These are phyloP conservation scores for Chimonanthus salicifolius DNA, from an alignment of 164 flowering plant genomes.

Conservation along the genomic window DNA sequence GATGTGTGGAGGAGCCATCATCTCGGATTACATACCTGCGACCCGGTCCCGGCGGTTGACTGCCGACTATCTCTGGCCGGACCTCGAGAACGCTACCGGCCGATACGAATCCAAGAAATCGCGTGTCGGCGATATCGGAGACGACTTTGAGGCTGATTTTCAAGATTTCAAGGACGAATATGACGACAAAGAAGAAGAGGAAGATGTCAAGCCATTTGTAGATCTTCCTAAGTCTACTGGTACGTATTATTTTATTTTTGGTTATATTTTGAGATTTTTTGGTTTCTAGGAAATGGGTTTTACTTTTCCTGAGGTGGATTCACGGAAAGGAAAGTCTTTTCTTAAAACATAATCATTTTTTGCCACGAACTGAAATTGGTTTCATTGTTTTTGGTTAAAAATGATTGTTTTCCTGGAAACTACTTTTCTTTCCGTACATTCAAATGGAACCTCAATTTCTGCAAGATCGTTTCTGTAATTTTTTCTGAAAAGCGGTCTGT, in stretches of 20 bases:
- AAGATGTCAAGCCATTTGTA: slow-evolving; percentile 35
- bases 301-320: not conserved
- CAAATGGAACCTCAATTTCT: no score
- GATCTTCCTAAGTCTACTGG: slow-evolving; percentile 30
- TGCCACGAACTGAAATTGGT: not conserved
- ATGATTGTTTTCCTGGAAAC: no score
- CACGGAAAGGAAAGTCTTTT: not conserved
- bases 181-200: slow-evolving; percentile 35
- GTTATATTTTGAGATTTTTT: not conserved
- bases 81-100: slow-evolving; percentile 25
- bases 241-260: not conserved
- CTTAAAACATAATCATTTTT: not conserved
- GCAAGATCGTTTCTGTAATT: not conserved
- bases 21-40: slow-evolving; percentile 68
- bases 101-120: slow-evolving; percentile 24
- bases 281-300: not conserved
- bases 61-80: slow-evolving; percentile 50
- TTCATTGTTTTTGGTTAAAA: no score
- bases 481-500: not conserved
- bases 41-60: slow-evolving; percentile 34
- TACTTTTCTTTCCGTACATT: no score
- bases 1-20: slow-evolving; percentile 98
- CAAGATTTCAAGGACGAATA: slow-evolving; percentile 61
- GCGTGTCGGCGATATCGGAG: slow-evolving; percentile 25
- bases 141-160: slow-evolving; percentile 88